Conservation (phyloP, 768 basidiomycete species). For the Phylloporus sp. region DNA sequence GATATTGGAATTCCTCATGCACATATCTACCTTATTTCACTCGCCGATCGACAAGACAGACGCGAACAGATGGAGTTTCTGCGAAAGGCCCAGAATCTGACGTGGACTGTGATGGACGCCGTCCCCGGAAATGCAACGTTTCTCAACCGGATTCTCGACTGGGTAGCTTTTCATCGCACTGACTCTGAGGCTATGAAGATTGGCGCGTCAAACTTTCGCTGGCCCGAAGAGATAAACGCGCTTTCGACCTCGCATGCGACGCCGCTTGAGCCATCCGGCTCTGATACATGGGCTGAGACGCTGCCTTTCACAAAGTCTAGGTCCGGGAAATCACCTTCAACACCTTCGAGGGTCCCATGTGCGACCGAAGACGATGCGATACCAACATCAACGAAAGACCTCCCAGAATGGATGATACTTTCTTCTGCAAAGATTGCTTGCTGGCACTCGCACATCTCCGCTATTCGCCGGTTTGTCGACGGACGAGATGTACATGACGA, state of each 20-base stretch:
- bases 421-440: slow-evolving; percentile 62
- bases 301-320: not conserved
- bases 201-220: slow-evolving; percentile 25
- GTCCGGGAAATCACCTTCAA: not conserved
- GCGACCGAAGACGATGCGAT: slow-evolving; percentile 40
- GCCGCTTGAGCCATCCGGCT: slow-evolving; percentile 13
- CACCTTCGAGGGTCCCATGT: slow-evolving; percentile 35
- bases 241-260: slow-evolving; percentile 11
- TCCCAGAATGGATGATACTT: slow-evolving; percentile 49
- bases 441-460: slow-evolving; percentile 64
- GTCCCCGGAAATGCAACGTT: slow-evolving; percentile 36
- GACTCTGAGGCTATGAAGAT: not conserved
- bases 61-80: slow-evolving; percentile 56
- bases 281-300: slow-evolving; percentile 19
- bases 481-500: slow-evolving; percentile 19
- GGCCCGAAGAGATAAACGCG: slow-evolving; percentile 38
- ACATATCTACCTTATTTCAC: slow-evolving; percentile 55
- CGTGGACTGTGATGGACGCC: slow-evolving; percentile 56
- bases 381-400: slow-evolving; percentile 29
- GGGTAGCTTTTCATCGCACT: slow-evolving; percentile 30
- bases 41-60: slow-evolving; percentile 53
- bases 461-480: slow-evolving; percentile 43
- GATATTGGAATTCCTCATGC: slow-evolving; percentile 37
- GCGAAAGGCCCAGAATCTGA: slow-evolving; percentile 41
- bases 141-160: slow-evolving; percentile 40